Evolutionary conservation across 2,329 filamentous ascomycete genomes (phyloP).

Genomic region (Fusarium sp.): DNA sequence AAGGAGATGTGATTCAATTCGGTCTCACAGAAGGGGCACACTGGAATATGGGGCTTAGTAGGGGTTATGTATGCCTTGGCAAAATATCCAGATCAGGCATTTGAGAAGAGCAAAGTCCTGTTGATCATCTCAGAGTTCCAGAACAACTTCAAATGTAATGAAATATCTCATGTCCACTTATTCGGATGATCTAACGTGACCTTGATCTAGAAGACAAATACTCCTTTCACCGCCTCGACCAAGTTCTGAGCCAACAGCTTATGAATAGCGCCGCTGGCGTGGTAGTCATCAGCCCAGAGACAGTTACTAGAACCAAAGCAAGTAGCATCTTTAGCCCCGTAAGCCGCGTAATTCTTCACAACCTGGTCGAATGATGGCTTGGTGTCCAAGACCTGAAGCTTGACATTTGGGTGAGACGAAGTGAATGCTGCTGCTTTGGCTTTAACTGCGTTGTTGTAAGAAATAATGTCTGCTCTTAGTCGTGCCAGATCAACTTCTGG

Average conservation of each 20-base stretch:
- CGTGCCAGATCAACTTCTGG: constrained; percentile 10
- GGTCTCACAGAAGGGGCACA: no score
- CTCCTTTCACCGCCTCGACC: neutral
- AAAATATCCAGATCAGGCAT: no score
- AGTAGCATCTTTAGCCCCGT: constrained; percentile 34
- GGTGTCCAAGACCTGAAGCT: constrained; percentile 29
- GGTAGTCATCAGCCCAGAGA: constrained; percentile 39
- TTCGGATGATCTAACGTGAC: no score
- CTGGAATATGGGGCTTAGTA: no score
- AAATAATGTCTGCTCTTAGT: constrained; percentile 21
- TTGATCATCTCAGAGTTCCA: no score
- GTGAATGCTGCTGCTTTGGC: constrained; percentile 12
- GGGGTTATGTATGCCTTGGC: no score
- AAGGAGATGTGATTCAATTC: no score
- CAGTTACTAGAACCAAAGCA: constrained; percentile 31
- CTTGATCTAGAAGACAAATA: neutral
- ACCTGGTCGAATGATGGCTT: constrained; percentile 30
- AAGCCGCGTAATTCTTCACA: constrained; percentile 10
- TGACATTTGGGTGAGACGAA: constrained; percentile 14
- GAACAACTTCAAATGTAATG: no score
- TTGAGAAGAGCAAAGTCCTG: no score
- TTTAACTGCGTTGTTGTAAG: constrained; percentile 31
- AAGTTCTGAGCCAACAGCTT: constrained; percentile 32
- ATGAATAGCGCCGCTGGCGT: constrained; percentile 36
- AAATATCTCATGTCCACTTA: no score